Base-by-base conservation (phyloP, 345 rosid species). In the Trapa incisa region DNA sequence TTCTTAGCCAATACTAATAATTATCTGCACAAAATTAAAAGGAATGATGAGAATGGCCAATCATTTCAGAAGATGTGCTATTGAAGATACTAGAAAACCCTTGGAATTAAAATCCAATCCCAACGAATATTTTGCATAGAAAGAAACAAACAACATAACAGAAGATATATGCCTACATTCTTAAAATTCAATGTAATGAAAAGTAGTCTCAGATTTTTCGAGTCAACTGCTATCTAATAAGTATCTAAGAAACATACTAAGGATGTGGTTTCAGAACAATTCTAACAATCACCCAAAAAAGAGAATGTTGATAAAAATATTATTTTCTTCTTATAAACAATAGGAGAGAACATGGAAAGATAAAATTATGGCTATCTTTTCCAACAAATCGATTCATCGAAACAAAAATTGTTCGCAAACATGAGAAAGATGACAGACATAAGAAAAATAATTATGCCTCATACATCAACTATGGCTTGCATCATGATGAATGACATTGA, bases 11-110 rank as follows among this genome's bases (percentile, higher is more conserved):
- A 72, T 11, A 60, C 37, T 52, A 68, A 39, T 41, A 67, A 64
- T 56, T 47, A 61, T 68, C 85, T 77, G 82, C 82, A 73, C 13
- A 65, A 43, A 61, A 32, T 65, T 65, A 9, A 37, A 58, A 68
- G 14, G 29, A n/a, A 65, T 47, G 14, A 58, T 32, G 16, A 58
- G 38, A 33, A 6, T 32, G 37, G 38, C 63, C 33, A 58, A 54
- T 2, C 32, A 3, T 15, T 52, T 15, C 6, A 12, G 57, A 52
- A 22, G 36, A 4, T 9, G 5, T 58, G 63, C 15, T 2, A 22
- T 11, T 58, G 16, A 32, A 58, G 63, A 58, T 13, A 3, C 63
- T 58, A 6, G 38, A 58, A 4, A 58, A 38, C 63, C 11, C 37
- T 58, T 11, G 38, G 16, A 2, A 32, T 58, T 1, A 9, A n/a